A percentile compares a stretch with the other conserved stretches of the same genome.
These are phyloP conservation scores for Podila clonocystis DNA, from an alignment of 192 early-diverging fungal species.

Conservation along the genomic window DNA sequence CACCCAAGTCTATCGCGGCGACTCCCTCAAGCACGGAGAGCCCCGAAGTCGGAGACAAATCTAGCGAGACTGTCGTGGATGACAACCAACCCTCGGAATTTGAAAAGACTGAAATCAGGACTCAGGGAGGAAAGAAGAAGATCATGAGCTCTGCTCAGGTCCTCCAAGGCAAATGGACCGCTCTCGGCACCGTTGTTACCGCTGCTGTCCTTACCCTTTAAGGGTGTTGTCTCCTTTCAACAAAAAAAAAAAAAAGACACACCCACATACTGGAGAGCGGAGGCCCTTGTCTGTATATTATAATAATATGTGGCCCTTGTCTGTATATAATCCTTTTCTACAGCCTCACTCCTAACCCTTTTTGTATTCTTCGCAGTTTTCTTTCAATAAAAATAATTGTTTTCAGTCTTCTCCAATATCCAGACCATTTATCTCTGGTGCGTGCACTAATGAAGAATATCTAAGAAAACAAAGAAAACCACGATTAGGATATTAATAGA, in stretches of 20 bases:
- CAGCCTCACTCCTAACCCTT: too few species aligned
- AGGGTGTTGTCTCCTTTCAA: not conserved
- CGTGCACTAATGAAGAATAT: too few species aligned
- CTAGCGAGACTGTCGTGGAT: not conserved
- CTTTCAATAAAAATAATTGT: too few species aligned
- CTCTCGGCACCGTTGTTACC: slow-evolving; percentile 7
- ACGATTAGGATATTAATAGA: too few species aligned
- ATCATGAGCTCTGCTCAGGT: slow-evolving; percentile 7
- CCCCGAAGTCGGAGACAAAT: not conserved
- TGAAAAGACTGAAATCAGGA: not conserved
- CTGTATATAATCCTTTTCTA: too few species aligned
- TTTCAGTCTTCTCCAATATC: too few species aligned
- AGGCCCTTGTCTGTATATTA: too few species aligned
- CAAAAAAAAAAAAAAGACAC: slow-evolving; percentile 11
- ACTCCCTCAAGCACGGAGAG: not conserved
- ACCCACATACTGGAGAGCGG: too few species aligned
- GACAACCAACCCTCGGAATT: not conserved
- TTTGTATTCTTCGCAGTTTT: too few species aligned
- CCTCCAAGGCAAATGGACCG: slow-evolving; percentile 19
- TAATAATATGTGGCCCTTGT: too few species aligned
- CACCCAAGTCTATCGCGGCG: not conserved
- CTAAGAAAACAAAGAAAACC: too few species aligned
- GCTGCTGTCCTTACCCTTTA: slow-evolving; percentile 12
- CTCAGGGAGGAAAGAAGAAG: not conserved
- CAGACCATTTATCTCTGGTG: too few species aligned